Evolutionary conservation across 1,284 basidiomycete genomes (phyloP).

Genomic region (Abortiporus biennis): DNA sequence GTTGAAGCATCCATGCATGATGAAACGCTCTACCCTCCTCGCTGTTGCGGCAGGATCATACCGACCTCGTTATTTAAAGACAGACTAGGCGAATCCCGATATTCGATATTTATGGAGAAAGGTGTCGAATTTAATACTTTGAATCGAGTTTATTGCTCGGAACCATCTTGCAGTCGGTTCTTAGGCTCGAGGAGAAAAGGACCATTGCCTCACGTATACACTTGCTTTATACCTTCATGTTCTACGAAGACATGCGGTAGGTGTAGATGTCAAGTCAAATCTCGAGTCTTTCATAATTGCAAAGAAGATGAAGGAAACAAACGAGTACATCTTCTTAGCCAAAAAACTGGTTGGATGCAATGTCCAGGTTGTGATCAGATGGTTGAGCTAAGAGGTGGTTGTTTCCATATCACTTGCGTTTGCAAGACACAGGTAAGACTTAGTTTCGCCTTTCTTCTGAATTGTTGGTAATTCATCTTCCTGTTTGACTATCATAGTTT

Average conservation of each 20-base stretch:
- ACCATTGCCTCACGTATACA: conserved; percentile 5
- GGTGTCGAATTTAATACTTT: conserved; percentile 22
- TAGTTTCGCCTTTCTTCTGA: too few species aligned
- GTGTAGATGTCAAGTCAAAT: conserved; percentile 16
- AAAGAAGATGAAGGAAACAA: conserved; percentile 4
- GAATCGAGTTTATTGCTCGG: conserved; percentile 31
- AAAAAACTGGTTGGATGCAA: conserved; percentile 8
- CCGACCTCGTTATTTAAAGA: conserved; percentile 19
- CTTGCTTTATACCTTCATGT: conserved; percentile 15
- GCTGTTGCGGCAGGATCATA: conserved; percentile 27
- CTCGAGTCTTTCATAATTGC: conserved; percentile 14
- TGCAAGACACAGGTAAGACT: conserved; percentile 11
- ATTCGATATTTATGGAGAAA: conserved; percentile 20
- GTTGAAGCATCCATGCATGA: conserved; percentile 26
- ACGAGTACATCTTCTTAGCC: neutral
- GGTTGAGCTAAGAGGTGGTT: conserved; percentile 11
- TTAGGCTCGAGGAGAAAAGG: conserved; percentile 22
- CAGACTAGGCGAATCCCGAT: conserved; percentile 16
- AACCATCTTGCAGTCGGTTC: conserved; percentile 27
- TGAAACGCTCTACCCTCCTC: conserved; percentile 29
- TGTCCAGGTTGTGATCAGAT: conserved; percentile 13
- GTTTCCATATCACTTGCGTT: conserved; percentile 11
- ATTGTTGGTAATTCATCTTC: too few species aligned
- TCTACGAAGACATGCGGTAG: conserved; percentile 18
- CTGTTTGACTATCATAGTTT: conserved; percentile 3